Evolutionary conservation across 148 eudicot genomes (phyloP), one percentile per base, ranked within the genome.

Genomic region (Camellia sinensis): DNA sequence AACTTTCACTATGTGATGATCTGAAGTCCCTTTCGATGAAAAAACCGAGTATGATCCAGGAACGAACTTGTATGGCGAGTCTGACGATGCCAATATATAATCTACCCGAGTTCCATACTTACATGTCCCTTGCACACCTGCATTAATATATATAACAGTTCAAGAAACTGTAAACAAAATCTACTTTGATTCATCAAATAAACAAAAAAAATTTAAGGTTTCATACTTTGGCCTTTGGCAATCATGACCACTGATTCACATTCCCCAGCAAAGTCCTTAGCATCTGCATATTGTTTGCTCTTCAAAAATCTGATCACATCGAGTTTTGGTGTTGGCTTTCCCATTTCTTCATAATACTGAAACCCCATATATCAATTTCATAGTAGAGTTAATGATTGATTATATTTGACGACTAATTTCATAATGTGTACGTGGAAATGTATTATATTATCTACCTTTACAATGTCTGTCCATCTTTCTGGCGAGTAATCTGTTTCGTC

Each of bases 391-490:
- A 7, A 7, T 48, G 5, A 48, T 48, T 48, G 52, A 5, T 4
- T 29, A 29, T 29, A 7, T 48, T 48, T 4, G 52, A 48, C 7
- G 52, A 48, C 52, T 48, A 48, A 48, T 48, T 48, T 48, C 52
- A 48, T 4, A 7, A 48, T 48, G 52, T 48, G 52, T 48, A 3
- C 37, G 37, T 29, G 37, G 37, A 29, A 21, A 3, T 8, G 8
- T 11, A 60, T 29, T 29, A 29, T 29, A 29, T 29, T 29, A 64
- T 3, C 66, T 61, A 96, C 99, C 95, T 94, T 92, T 0, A 93
- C 87, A 81, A 96, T 96, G 79, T 96, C 98, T 7, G 92, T 93
- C 99, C 99, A 96, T 96, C 98, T 92, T 65, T 96, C 97, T 3
- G 85, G 74, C 2, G 99, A 96, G 83, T 96, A 96, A 89, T 96